Percentiles rank a stretch among this genome's conserved stretches.
phyloP scores from a whole-genome alignment of 306 rosid species.

The Trifolium fragiferum region DNA sequence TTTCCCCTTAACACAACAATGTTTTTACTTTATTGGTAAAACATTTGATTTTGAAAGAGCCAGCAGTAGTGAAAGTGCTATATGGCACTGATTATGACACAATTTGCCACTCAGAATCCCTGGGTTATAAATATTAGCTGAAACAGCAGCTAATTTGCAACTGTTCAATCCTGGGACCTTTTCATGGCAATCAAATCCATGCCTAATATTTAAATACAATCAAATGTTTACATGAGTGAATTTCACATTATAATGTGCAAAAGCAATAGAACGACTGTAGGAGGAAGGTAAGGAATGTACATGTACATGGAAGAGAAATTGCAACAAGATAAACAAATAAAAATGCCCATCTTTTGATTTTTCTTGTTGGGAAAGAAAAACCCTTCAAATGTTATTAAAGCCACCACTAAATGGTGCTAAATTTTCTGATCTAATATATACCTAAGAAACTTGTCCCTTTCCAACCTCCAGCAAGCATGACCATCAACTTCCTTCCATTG shows the following conservation, averaged over 20 bases:
- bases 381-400: constrained; percentile 53
- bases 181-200: constrained; percentile 33
- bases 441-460: constrained; percentile 55
- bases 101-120: constrained; percentile 8
- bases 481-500: constrained; percentile 44
- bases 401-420: constrained; percentile 54
- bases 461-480: constrained; percentile 59
- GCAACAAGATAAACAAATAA: constrained; percentile 43
- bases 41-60: too few relatives aligned
- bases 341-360: constrained; percentile 53
- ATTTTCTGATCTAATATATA: constrained; percentile 52
- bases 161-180: constrained; percentile 18
- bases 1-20: too few relatives aligned
- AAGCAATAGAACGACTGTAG: constrained; percentile 43
- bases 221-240: constrained; percentile 49
- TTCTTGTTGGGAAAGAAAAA: constrained; percentile 49
- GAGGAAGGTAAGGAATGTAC: constrained; percentile 65
- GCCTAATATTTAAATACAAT: constrained; percentile 38
- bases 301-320: constrained; percentile 47
- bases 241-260: constrained; percentile 49
- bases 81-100: too few relatives aligned
- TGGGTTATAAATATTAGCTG: neutral
- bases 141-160: constrained; percentile 20
- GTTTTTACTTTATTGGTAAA: too few relatives aligned
- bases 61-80: too few relatives aligned